Percentiles rank a stretch among this genome's conserved stretches.
These are phyloP conservation scores for Aspergillus sergii DNA, from an alignment of 2,329 filamentous ascomycete species.

Conservation along the genomic window DNA sequence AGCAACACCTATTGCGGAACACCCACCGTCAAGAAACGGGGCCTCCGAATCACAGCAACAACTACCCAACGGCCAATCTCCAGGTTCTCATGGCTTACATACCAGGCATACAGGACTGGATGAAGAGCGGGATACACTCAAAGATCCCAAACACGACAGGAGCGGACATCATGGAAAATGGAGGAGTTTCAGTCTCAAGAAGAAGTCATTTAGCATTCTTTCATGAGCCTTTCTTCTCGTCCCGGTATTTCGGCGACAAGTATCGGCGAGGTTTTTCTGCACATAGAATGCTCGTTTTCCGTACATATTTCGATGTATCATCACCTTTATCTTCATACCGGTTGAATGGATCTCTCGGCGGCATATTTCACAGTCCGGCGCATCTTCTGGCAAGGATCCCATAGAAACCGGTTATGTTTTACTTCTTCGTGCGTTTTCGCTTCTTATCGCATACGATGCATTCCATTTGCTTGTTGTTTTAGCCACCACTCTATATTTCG, in stretches of 20 bases:
- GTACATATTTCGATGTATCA: constrained; percentile 35
- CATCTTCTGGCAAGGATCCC: constrained; percentile 9
- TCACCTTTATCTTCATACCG: constrained; percentile 25
- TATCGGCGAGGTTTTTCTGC: constrained; percentile 23
- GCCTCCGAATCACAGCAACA: constrained; percentile 16
- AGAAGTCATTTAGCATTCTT: constrained; percentile 46
- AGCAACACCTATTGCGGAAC: constrained; percentile 23
- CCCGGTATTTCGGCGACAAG: constrained; percentile 2
- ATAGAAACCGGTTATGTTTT: constrained; percentile 12
- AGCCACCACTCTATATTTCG: constrained; percentile 6
- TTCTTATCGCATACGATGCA: constrained; percentile 12
- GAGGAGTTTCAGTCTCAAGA: constrained; percentile 47
- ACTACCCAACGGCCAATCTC: constrained; percentile 9
- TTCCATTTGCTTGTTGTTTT: constrained; percentile 9
- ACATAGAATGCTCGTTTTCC: constrained; percentile 28
- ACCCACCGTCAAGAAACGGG: constrained; percentile 13
- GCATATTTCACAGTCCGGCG: constrained; percentile 13
- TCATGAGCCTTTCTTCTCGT: constrained; percentile 14
- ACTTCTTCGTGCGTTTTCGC: constrained; percentile 5
- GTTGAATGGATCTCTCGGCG: constrained; percentile 14
- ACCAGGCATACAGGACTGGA: constrained; percentile 18
- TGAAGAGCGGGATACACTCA: constrained; percentile 23
- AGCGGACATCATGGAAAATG: constrained; percentile 30
- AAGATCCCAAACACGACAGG: constrained; percentile 23
- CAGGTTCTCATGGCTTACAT: constrained; percentile 5